Percentiles rank a stretch among this genome's conserved stretches.
Conservation (phyloP, 768 basidiomycete species). For the Termitomyces sp. region DNA sequence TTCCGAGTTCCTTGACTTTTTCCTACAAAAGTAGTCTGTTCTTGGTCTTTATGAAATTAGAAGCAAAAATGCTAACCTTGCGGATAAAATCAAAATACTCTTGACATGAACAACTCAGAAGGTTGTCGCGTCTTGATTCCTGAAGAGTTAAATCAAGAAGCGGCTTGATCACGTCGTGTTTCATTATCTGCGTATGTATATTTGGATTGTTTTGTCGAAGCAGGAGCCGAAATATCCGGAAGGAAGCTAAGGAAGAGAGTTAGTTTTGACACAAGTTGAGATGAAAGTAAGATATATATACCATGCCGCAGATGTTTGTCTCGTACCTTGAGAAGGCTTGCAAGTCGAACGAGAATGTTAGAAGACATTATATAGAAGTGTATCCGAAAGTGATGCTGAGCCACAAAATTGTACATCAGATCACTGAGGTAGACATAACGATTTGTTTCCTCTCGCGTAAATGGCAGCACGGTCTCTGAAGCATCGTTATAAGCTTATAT, state of each 20-base stretch:
- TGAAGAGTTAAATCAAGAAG: conserved; percentile 79
- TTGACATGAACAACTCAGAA: conserved; percentile 91
- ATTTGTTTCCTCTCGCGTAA: conserved; percentile 73
- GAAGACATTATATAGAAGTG: conserved; percentile 87
- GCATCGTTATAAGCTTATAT: conserved; percentile 2
- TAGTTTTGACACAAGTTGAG: conserved; percentile 7
- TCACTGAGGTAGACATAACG: conserved; percentile 90
- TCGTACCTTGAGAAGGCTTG: conserved; percentile 69
- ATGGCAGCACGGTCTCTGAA: conserved; percentile 45
- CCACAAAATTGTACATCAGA: conserved; percentile 80
- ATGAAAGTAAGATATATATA: conserved; percentile 32
- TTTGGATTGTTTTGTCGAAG: conserved; percentile 80
- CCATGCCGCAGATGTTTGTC: conserved; percentile 94
- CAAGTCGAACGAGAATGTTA: conserved; percentile 68
- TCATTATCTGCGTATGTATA: conserved; percentile 68
- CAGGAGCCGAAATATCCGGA: conserved; percentile 87
- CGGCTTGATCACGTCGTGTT: conserved; percentile 79
- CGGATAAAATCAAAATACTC: conserved; percentile 94
- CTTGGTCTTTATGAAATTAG: background rate
- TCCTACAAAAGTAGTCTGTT: conserved; percentile 42
- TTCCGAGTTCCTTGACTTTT: conserved; percentile 82
- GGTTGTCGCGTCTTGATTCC: conserved; percentile 85
- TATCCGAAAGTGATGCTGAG: conserved; percentile 88
- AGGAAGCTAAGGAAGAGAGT: conserved; percentile 56
- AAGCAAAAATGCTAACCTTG: conserved; percentile 45